Percentiles rank a stretch among this genome's conserved stretches.
phyloP scores from a whole-genome alignment of 2,329 filamentous ascomycete genomes.

The Arthrobotrys musiformis region DNA sequence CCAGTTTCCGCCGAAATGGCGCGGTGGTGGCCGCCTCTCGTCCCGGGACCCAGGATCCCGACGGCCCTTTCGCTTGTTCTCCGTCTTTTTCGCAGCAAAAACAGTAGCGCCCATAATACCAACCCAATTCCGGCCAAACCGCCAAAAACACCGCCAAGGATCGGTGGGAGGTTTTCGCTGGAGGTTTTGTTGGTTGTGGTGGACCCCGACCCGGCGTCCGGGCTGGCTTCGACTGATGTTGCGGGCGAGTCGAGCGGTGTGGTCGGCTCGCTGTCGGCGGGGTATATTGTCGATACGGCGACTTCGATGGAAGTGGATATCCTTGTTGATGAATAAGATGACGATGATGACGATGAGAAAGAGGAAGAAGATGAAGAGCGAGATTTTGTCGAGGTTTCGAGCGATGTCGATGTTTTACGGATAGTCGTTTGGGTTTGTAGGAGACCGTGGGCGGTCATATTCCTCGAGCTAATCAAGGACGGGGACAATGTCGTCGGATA shows the following conservation, averaged over 20 bases:
- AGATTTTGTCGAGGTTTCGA: slow-evolving; percentile 12
- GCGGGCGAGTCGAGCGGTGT: slow-evolving; percentile 43
- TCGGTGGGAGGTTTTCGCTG: slow-evolving; percentile 52
- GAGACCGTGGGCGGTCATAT: slow-evolving; percentile 43
- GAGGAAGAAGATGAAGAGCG: neutral
- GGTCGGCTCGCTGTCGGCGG: slow-evolving; percentile 43
- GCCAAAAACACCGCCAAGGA: slow-evolving; percentile 50
- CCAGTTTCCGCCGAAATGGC: slow-evolving; percentile 43
- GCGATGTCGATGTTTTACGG: slow-evolving; percentile 3
- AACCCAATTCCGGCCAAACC: slow-evolving; percentile 45
- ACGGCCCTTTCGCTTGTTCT: slow-evolving; percentile 13
- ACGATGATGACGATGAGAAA: neutral
- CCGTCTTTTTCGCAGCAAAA: slow-evolving; percentile 36
- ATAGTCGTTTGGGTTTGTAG: slow-evolving; percentile 9
- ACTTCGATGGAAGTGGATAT: slow-evolving; percentile 15
- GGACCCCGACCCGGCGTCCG: neutral
- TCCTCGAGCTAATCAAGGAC: slow-evolving; percentile 18
- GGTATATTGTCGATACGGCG: slow-evolving; percentile 29
- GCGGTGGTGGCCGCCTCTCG: slow-evolving; percentile 30
- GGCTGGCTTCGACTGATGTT: slow-evolving; percentile 11
- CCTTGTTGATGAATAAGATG: neutral
- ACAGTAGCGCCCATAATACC: slow-evolving; percentile 51
- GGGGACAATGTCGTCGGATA: neutral
- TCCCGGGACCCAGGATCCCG: slow-evolving; percentile 8
- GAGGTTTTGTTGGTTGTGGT: neutral